Conservation (phyloP, 2,329 filamentous ascomycete genomes). For the Hymenoscyphus occultus region DNA sequence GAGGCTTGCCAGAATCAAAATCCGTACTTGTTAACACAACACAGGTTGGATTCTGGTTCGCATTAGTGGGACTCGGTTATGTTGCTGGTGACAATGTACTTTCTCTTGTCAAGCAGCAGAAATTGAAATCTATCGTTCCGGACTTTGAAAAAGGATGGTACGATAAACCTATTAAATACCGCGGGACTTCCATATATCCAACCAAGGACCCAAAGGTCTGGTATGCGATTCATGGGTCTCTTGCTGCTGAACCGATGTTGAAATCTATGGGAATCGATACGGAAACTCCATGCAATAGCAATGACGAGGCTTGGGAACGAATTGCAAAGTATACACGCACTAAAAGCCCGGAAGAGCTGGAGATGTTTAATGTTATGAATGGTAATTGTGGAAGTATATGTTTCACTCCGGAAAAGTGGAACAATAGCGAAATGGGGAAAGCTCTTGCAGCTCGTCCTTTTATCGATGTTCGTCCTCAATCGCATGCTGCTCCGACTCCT, state of each 20-base stretch:
- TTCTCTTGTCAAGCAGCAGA: slow-evolving; percentile 4
- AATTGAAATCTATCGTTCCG: background rate
- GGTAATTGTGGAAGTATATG: slow-evolving; percentile 15
- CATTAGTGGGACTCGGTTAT: slow-evolving; percentile 4
- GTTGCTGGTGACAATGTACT: slow-evolving; percentile 11
- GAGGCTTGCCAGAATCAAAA: slow-evolving; percentile 19
- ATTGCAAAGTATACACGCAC: slow-evolving; percentile 10
- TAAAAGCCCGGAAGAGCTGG: slow-evolving; percentile 13
- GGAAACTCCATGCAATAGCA: slow-evolving; percentile 2
- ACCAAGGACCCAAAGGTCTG: slow-evolving; percentile 61
- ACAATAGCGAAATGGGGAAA: slow-evolving; percentile 18
- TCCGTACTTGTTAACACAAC: slow-evolving; percentile 17
- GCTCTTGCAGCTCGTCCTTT: slow-evolving; percentile 14
- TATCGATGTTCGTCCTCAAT: slow-evolving; percentile 10
- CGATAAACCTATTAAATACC: slow-evolving; percentile 5
- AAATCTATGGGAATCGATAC: slow-evolving; percentile 62
- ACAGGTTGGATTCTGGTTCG: slow-evolving; percentile 16
- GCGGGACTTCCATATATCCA: slow-evolving; percentile 49
- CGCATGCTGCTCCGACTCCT: slow-evolving; percentile 4
- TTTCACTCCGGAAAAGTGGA: slow-evolving; percentile 18
- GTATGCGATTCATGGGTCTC: slow-evolving; percentile 70
- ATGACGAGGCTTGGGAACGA: slow-evolving; percentile 10
- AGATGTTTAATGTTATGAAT: slow-evolving; percentile 9
- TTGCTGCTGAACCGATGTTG: slow-evolving; percentile 64
- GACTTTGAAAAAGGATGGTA: slow-evolving; percentile 13